These are phyloP conservation scores for Fomitiporia mediterranea DNA, from an alignment of 1,284 basidiomycete genomes.

Conservation along the genomic window DNA sequence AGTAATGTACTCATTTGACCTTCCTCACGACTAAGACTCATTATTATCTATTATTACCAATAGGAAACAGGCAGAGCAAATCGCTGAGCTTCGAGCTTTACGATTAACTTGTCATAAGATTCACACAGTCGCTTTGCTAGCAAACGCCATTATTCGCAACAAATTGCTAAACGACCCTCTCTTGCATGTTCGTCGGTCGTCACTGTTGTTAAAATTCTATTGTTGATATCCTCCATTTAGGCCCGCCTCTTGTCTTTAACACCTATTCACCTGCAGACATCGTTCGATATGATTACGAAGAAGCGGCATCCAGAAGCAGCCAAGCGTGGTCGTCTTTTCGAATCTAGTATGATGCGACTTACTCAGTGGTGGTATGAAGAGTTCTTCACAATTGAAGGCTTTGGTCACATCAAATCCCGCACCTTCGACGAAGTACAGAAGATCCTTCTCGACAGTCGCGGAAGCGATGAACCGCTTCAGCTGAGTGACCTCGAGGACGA, in stretches of 20 bases:
- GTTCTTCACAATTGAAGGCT: constrained; percentile 64
- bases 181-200: constrained; percentile 59
- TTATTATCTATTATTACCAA: too few relatives aligned
- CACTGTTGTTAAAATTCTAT: neutral
- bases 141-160: constrained; percentile 76
- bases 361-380: constrained; percentile 77
- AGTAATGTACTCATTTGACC: constrained; percentile 24
- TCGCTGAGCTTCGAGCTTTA: constrained; percentile 58
- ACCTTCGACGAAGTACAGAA: constrained; percentile 55
- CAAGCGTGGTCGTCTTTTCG: constrained; percentile 81
- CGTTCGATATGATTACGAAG: constrained; percentile 77
- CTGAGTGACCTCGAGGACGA: constrained; percentile 45
- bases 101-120: constrained; percentile 83
- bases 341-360: constrained; percentile 70
- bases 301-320: constrained; percentile 77
- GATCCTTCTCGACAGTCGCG: constrained; percentile 25
- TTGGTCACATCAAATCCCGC: constrained; percentile 66
- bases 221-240: constrained; percentile 36
- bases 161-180: constrained; percentile 80
- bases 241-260: constrained; percentile 83
- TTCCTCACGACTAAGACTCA: neutral
- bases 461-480: too few relatives aligned
- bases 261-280: constrained; percentile 73
- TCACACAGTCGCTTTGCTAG: constrained; percentile 77
- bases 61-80: constrained; percentile 38